phyloP scores from a whole-genome alignment of 371 early-diverging fungal genomes.

The Quaeritorhiza haematococci region DNA sequence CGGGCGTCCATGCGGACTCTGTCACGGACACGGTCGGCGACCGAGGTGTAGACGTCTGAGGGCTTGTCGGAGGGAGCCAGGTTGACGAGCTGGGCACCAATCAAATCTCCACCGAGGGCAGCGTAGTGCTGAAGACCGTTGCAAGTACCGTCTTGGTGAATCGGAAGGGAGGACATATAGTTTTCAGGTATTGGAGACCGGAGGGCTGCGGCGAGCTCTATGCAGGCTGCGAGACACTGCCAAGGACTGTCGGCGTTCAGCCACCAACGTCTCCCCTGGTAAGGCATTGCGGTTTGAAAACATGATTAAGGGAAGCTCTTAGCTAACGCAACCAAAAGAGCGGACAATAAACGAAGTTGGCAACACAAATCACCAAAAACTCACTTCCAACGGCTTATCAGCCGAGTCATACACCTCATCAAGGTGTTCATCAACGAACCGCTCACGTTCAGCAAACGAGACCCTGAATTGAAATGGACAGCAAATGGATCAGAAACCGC shows the following conservation, averaged over 20 bases:
- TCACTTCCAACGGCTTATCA: constrained; percentile 26
- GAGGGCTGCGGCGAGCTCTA: constrained; percentile 76
- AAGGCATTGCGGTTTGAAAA: not conserved
- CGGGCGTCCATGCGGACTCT: constrained; percentile 59
- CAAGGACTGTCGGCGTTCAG: constrained; percentile 85
- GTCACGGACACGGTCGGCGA: constrained; percentile 71
- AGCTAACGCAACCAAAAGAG: constrained; percentile 35
- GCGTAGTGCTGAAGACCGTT: constrained; percentile 99
- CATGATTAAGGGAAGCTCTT: too few relatives aligned
- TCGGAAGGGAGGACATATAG: constrained; percentile 73
- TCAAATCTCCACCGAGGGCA: constrained; percentile 90
- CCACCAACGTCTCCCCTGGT: constrained; percentile 85
- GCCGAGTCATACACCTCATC: constrained; percentile 81
- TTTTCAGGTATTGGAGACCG: constrained; percentile 66
- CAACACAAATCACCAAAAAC: constrained; percentile 46
- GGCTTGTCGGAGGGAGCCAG: constrained; percentile 80
- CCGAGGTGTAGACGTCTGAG: constrained; percentile 90
- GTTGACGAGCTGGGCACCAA: constrained; percentile 91
- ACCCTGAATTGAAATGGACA: constrained; percentile 9
- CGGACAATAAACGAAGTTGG: constrained; percentile 77
- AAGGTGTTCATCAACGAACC: constrained; percentile 67
- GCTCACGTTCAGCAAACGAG: constrained; percentile 78
- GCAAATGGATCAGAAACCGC: not conserved
- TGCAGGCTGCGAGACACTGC: constrained; percentile 89
- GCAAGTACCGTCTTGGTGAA: constrained; percentile 98